Percentiles rank a stretch among this genome's conserved stretches.
These are phyloP conservation scores for Linderniella brevidens DNA, from an alignment of 257 asterid species.

Conservation along the genomic window DNA sequence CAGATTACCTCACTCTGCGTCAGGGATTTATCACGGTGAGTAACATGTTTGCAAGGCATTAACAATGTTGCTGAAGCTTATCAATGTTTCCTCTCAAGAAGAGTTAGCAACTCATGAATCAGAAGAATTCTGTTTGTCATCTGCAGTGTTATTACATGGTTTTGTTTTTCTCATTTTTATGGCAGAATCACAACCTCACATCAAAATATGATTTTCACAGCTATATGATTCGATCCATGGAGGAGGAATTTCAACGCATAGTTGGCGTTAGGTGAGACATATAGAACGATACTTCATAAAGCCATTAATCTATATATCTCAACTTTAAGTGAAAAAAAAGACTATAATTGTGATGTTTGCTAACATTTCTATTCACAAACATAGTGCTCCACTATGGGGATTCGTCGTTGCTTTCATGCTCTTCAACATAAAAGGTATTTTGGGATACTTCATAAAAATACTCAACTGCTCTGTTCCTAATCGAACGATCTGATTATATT, in stretches of 20 bases:
- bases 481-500: not conserved
- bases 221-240: constrained; percentile 99
- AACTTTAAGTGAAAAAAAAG: not conserved
- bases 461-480: no score
- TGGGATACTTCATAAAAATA: no score
- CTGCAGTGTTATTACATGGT: constrained; percentile 10
- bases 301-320: not conserved
- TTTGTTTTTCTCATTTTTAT: constrained; percentile 33
- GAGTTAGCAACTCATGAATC: no score
- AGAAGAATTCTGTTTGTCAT: not conserved
- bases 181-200: constrained; percentile 99
- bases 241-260: constrained; percentile 93
- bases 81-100: no score
- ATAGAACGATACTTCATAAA: constrained; percentile 3
- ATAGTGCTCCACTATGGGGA: constrained; percentile 96
- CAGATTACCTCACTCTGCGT: constrained; percentile 92
- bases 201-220: constrained; percentile 96
- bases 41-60: constrained; percentile 1
- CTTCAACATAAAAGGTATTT: constrained; percentile 67
- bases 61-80: no score
- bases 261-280: constrained; percentile 85
- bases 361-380: constrained; percentile 15
- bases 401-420: constrained; percentile 94
- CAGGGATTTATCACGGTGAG: constrained; percentile 87
- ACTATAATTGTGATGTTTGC: constrained; percentile 6